Base-by-base conservation (phyloP, 768 basidiomycete genomes). In the Saitozyma podzolica region DNA sequence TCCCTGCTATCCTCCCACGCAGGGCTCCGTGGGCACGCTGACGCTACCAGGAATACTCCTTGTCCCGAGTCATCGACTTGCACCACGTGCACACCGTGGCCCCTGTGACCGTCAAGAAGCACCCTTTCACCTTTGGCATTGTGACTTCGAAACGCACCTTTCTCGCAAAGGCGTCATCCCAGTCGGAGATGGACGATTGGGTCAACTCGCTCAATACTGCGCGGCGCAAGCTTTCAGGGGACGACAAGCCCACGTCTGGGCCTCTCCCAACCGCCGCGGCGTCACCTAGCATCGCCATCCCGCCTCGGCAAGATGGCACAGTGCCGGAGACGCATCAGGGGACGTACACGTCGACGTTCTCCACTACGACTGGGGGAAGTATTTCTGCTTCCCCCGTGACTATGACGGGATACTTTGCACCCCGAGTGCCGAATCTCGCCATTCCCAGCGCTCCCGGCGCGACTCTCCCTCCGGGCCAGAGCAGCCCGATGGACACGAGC, bases 71-170 rank as follows among this genome's bases (percentile, higher is more conserved):
- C 13, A 86, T 97, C 61, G 90, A 93, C 68, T 84, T 98, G 17
- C 82, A 85, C 20, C 90, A 94, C 50, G 86, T 98, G 37, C 94
- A 97, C 77, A 89, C 92, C 9, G 92, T 90, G 82, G 90, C 90
- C 1, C 86, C 84, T 54, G 89, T 97, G 56, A 82, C 86, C 60
- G 85, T 98, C 70, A 98, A 98, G 83, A 88, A 89, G 71, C 92
- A 97, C 78, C 81, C 84, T 42, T 86, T 93, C 81, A 86, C 91
- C 0, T 94, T 98, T 69, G 93, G 92, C 10, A 87, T 99, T 62
- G 91, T 99, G 54, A 93, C 92, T 0, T 86, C 91, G 10, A 83
- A 86, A 10, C 84, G 96, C 45, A 98, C 96, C 14, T 97, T 89
- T 79, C 94, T 97, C 78, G 85, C 94, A 40, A 90, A 90, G 76